Evolutionary conservation across 805 yeast species (phyloP).

Genomic region (Diddensiella caesifluorescens): DNA sequence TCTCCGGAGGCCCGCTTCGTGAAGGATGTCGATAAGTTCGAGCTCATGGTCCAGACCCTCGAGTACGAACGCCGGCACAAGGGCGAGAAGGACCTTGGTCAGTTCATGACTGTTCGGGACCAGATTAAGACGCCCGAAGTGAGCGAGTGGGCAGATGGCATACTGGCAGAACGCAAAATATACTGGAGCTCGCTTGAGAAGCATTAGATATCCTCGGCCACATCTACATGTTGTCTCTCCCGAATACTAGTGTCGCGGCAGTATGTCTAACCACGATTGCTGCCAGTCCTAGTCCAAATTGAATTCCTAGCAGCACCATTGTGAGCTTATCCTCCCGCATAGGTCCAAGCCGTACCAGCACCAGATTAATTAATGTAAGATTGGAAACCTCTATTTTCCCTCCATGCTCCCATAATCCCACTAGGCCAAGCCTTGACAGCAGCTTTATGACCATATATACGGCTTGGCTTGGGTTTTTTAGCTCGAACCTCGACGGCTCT

Average conservation of each 20-base stretch:
- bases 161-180: slow-evolving; percentile 42
- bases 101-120: slow-evolving; percentile 59
- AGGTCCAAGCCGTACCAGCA: slow-evolving; percentile 85
- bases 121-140: slow-evolving; percentile 70
- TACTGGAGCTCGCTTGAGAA: slow-evolving; percentile 33
- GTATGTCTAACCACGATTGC: slow-evolving; percentile 76
- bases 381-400: slow-evolving; percentile 52
- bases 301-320: slow-evolving; percentile 50
- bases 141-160: slow-evolving; percentile 58
- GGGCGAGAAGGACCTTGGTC: slow-evolving; percentile 53
- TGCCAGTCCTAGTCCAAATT: slow-evolving; percentile 57
- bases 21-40: slow-evolving; percentile 90
- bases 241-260: slow-evolving; percentile 80
- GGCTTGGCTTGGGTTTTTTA: slow-evolving; percentile 25
- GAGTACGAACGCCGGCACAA: slow-evolving; percentile 69
- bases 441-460: slow-evolving; percentile 35
- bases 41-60: slow-evolving; percentile 50
- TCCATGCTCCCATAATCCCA: slow-evolving; percentile 38
- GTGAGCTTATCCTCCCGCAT: slow-evolving; percentile 78
- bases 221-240: slow-evolving; percentile 66
- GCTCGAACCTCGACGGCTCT: slow-evolving; percentile 55
- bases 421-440: slow-evolving; percentile 46
- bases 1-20: slow-evolving; percentile 82
- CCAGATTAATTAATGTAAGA: slow-evolving; percentile 80
- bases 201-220: slow-evolving; percentile 4